Base-by-base conservation (phyloP, 805 yeast species). In the Candida pseudoglaebosa region DNA sequence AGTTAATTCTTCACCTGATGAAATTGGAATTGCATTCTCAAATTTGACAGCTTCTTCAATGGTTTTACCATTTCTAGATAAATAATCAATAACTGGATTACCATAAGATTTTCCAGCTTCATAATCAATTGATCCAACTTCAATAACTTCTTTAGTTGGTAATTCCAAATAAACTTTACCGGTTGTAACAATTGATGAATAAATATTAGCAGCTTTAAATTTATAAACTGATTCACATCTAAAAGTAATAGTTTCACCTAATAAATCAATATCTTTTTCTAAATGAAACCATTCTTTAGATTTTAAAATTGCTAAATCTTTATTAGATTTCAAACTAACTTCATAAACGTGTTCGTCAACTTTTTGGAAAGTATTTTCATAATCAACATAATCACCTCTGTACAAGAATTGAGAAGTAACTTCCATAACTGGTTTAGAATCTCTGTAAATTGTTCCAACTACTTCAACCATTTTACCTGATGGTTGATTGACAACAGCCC, bases 201-300 rank as follows among this genome's bases (percentile, higher is more conserved):
- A 91, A 33, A 89, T 80, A 36, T 74, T 70, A 45, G 80, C 83
- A 56, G 81, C 73, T 73, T 85, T 86, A 77, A 77, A 91, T 47
- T 84, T 78, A 57, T 86, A 82, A 47, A 82, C 79, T 26, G 98
- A 85, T 59, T 84, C 82, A 53, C 88, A 82, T 67, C 96, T 82
- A 77, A 93, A 91, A 31, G 88, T 86, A 60, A 93, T 74, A 34
- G 84, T 80, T 71, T 89, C 79, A 57, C 81, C 78, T 52, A 86
- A 72, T 54, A 93, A 71, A 46, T 86, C 89, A 50, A 79, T 68
- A 34, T 75, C 78, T 53, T 73, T 70, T 47, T 81, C 84, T 52
- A 86, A 74, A 57, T 87, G 88, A 80, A 95, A 91, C 99, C 99
- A 93, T 69, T 93, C 98, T 75, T 93, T 93, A 18, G 98, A 87